These are phyloP conservation scores for Spathaspora boniae DNA, from an alignment of 805 yeast species.

Conservation along the genomic window DNA sequence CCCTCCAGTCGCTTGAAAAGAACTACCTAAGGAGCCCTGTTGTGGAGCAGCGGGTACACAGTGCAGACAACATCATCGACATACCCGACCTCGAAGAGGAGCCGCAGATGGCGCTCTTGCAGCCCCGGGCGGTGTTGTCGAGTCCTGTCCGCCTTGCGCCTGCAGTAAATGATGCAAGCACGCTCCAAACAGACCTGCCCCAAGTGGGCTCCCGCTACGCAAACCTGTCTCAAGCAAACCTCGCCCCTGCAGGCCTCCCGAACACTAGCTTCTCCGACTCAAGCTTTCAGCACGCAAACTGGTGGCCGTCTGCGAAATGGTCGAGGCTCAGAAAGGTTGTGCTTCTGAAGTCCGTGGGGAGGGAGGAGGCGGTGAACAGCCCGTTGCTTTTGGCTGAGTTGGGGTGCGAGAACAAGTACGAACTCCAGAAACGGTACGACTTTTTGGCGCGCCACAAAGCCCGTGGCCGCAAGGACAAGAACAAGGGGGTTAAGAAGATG, in stretches of 20 bases:
- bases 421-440: slow-evolving; percentile 29
- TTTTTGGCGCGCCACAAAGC: slow-evolving; percentile 18
- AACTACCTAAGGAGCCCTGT: slow-evolving; percentile 1
- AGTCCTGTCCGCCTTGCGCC: no score
- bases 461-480: not conserved
- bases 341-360: slow-evolving; percentile 21
- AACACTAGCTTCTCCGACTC: no score
- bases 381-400: slow-evolving; percentile 21
- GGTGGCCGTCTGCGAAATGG: slow-evolving; percentile 35
- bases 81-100: not conserved
- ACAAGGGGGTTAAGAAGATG: not conserved
- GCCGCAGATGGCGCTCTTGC: no score
- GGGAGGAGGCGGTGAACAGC: slow-evolving; percentile 27
- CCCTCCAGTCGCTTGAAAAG: slow-evolving; percentile 1
- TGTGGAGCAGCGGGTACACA: slow-evolving; percentile 2
- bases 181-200: no score
- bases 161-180: no score
- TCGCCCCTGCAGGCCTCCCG: no score
- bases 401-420: slow-evolving; percentile 24
- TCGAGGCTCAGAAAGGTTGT: slow-evolving; percentile 26
- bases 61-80: not conserved
- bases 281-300: no score
- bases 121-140: no score
- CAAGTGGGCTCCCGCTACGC: no score
- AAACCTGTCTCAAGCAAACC: no score